A percentile compares a stretch with the other conserved stretches of the same genome.
phyloP scores from a whole-genome alignment of 345 rosid genomes.

The Salix arbutifolia region DNA sequence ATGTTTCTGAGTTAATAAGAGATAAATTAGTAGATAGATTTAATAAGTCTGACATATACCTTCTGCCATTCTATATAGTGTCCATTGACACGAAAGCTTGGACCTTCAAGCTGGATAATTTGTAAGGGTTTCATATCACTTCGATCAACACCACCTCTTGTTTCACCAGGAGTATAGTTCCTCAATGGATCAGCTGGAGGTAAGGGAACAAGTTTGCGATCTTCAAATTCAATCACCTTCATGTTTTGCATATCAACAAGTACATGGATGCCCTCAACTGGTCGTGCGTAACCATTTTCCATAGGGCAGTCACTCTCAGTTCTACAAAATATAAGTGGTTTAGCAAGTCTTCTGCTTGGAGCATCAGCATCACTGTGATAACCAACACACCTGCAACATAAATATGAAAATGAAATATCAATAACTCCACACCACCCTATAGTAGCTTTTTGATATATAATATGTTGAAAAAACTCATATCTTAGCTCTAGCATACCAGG shows the following conservation, averaged over 20 bases:
- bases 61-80: conserved; percentile 87
- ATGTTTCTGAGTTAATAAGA: conserved; percentile 8
- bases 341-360: conserved; percentile 81
- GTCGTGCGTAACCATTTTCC: conserved; percentile 98
- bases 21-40: neutral
- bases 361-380: conserved; percentile 76
- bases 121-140: conserved; percentile 87
- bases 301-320: conserved; percentile 90
- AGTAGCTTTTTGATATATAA: conserved; percentile 5
- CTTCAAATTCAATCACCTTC: conserved; percentile 83
- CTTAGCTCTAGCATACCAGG: conserved; percentile 52
- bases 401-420: conserved; percentile 2
- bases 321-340: conserved; percentile 87
- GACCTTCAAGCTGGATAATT: conserved; percentile 89
- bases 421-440: neutral
- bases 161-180: conserved; percentile 85
- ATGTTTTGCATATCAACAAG: conserved; percentile 91
- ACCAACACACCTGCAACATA: conserved; percentile 70
- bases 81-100: conserved; percentile 82
- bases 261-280: conserved; percentile 80
- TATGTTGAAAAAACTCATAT: neutral
- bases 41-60: conserved; percentile 33
- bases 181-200: conserved; percentile 89
- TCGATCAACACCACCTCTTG: conserved; percentile 85
- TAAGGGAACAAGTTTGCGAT: conserved; percentile 77